Evolutionary conservation across 176 grass and related monocot genomes (phyloP), one percentile per base, ranked within the genome.

Genomic region (Oropetium thomaeum): DNA sequence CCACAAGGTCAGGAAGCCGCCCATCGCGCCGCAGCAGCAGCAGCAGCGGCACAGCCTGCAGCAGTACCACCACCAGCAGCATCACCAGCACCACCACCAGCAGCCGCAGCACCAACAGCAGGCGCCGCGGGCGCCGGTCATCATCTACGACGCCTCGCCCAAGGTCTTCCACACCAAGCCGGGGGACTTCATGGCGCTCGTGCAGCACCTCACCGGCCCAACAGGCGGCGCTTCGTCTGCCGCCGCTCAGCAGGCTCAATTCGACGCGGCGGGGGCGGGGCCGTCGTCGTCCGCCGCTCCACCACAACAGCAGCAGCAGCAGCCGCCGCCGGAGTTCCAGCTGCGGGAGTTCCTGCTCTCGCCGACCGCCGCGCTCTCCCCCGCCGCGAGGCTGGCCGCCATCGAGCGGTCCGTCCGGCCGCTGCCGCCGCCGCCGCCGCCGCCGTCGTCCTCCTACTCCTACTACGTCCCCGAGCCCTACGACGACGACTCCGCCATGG

Each of bases 141-240:
- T 99, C 84, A 99, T 95, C 87, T 99, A 95, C 76, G 85, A 93
- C 44, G 84, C 89, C 7, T 92, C 96, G 49, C 96, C 96, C 57
- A 99, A 95, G 73, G 69, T 99, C 58, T 92, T 95, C 82, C 91
- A 99, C 84, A 89, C 87, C 15, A 83, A 78, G 16, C 87, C 96
- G 19, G 66, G 82, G 28, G 96, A 95, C 58, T 98, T 98, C 91
- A 92, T 95, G 96, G 78, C 89, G 49, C 81, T 98, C 27, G 96
- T 98, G 3, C 96, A 98, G 89, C 79, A 84, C 26, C 89, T 98
- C 41, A 98, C 96, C 15, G 96, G 96, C 67, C 87, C 79, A 13
- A n/a, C n/a, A n/a, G n/a, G n/a, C n/a, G 76, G 59, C 44, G 20
- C 77, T 7, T 38, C 84, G 10, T 26, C 67, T 42, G 1, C 84